Evolutionary conservation across 1,284 basidiomycete genomes (phyloP).

Genomic region (Boletus smithii): DNA sequence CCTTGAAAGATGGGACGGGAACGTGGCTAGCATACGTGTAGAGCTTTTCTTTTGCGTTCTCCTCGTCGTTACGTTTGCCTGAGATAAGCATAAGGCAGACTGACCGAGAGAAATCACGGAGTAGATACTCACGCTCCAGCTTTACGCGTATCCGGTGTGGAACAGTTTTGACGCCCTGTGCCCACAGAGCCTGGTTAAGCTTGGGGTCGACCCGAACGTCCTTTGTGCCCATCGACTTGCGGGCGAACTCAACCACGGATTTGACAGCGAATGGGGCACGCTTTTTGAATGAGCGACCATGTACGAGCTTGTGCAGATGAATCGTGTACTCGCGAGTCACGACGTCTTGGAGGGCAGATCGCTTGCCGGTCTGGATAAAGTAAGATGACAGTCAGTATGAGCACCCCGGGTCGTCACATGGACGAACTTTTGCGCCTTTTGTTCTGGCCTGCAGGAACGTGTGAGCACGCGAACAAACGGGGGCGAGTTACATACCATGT

Average conservation of each 20-base stretch:
- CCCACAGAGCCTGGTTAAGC: conserved; percentile 93
- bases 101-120: not conserved
- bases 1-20: conserved; percentile 83
- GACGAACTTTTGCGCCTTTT: conserved; percentile 38
- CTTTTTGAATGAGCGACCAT: conserved; percentile 91
- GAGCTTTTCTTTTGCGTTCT: conserved; percentile 96
- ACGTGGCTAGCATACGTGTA: conserved; percentile 89
- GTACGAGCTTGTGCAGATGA: conserved; percentile 91
- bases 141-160: conserved; percentile 88
- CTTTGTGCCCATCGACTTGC: conserved; percentile 89
- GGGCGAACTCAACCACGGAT: conserved; percentile 85
- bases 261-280: conserved; percentile 93
- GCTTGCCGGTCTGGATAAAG: conserved; percentile 68
- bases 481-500: conserved; percentile 53
- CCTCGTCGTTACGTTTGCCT: conserved; percentile 63
- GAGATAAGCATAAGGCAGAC: not conserved
- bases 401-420: conserved; percentile 21
- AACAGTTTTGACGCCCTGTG: conserved; percentile 84
- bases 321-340: conserved; percentile 96
- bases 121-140: conserved; percentile 79
- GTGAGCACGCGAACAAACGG: conserved; percentile 9
- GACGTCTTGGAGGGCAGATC: conserved; percentile 93
- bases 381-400: conserved; percentile 7
- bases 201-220: conserved; percentile 92
- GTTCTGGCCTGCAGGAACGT: conserved; percentile 39